A percentile compares a stretch with the other conserved stretches of the same genome.
phyloP scores from a whole-genome alignment of 2,329 filamentous ascomycete species.

The Pyrenophora seminiperda region DNA sequence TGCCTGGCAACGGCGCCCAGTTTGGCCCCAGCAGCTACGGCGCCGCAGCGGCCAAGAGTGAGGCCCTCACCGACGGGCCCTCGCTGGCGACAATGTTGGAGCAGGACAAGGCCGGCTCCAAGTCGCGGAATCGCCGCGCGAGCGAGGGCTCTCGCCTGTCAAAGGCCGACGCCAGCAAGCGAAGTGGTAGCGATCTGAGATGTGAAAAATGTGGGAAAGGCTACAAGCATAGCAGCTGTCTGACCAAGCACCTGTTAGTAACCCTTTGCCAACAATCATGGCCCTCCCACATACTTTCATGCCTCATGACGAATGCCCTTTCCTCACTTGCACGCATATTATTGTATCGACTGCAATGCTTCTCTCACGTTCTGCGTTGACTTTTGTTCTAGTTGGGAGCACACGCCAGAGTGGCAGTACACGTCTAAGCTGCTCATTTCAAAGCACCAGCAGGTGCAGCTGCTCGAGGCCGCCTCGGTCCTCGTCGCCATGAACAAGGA shows the following conservation, averaged over 20 bases:
- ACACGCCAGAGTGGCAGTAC: constrained; percentile 95
- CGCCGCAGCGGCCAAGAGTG: constrained; percentile 52
- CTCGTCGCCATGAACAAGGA: constrained; percentile 85
- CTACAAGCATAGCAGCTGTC: constrained; percentile 99
- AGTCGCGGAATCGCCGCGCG: constrained; percentile 64
- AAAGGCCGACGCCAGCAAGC: constrained; percentile 75
- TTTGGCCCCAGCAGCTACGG: constrained; percentile 46
- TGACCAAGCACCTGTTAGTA: constrained; percentile 99
- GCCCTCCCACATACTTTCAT: constrained; percentile 52
- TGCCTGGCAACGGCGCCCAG: constrained; percentile 60
- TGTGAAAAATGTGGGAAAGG: constrained; percentile 99
- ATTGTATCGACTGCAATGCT: constrained; percentile 12
- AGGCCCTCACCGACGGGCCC: constrained; percentile 71
- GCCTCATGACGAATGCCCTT: constrained; percentile 48
- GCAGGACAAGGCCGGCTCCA: constrained; percentile 56
- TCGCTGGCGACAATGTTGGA: constrained; percentile 57
- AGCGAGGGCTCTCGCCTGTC: constrained; percentile 85
- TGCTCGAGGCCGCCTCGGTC: constrained; percentile 96
- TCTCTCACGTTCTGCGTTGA: constrained; percentile 38
- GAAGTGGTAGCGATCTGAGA: constrained; percentile 83
- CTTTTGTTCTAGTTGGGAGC: constrained; percentile 82
- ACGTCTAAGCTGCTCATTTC: constrained; percentile 98
- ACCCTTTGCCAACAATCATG: constrained; percentile 55
- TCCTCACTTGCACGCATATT: constrained; percentile 21
- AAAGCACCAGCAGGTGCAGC: constrained; percentile 98